Evolutionary conservation across 2,329 filamentous ascomycete genomes (phyloP).

Genomic region (Phaeoacremonium minimum): DNA sequence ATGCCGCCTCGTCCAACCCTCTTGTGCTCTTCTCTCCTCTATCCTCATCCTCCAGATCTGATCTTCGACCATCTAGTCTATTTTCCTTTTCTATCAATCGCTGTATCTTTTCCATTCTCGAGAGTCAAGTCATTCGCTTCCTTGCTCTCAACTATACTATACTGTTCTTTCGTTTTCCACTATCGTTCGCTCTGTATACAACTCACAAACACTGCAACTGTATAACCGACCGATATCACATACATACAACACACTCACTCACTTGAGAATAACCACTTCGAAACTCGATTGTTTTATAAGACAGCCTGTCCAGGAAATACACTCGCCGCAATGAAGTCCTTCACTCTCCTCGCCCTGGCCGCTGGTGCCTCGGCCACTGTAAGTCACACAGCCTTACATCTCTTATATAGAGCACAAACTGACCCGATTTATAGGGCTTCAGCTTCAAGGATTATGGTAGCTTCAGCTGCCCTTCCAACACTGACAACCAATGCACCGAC

Average conservation of each 20-base stretch:
- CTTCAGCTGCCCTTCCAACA: constrained; percentile 68
- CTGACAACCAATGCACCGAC: constrained; percentile 72
- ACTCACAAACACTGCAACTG: constrained; percentile 5
- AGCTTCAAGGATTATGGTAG: constrained; percentile 25
- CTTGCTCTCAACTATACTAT: constrained; percentile 42
- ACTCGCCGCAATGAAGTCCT: constrained; percentile 43
- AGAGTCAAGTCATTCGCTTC: constrained; percentile 54
- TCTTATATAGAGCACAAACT: no score
- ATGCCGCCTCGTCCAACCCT: background rate
- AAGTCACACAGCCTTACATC: no score
- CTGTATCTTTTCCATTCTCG: constrained; percentile 24
- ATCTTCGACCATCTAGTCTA: constrained; percentile 2
- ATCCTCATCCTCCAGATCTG: constrained; percentile 8
- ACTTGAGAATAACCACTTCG: constrained; percentile 2
- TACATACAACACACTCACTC: constrained; percentile 3
- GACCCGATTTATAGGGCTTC: constrained; percentile 11
- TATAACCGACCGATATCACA: background rate
- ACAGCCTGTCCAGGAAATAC: constrained; percentile 6
- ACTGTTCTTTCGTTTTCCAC: constrained; percentile 21
- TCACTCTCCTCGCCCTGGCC: constrained; percentile 44
- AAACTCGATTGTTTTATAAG: no score
- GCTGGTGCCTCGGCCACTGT: constrained; percentile 46
- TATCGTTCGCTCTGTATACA: constrained; percentile 15
- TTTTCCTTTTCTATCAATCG: constrained; percentile 10
- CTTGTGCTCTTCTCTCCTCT: constrained; percentile 4